A percentile compares a stretch with the other conserved stretches of the same genome.
Evolutionary conservation across 1,284 basidiomycete genomes (phyloP).

Genomic region (Ganoderma lucidum): DNA sequence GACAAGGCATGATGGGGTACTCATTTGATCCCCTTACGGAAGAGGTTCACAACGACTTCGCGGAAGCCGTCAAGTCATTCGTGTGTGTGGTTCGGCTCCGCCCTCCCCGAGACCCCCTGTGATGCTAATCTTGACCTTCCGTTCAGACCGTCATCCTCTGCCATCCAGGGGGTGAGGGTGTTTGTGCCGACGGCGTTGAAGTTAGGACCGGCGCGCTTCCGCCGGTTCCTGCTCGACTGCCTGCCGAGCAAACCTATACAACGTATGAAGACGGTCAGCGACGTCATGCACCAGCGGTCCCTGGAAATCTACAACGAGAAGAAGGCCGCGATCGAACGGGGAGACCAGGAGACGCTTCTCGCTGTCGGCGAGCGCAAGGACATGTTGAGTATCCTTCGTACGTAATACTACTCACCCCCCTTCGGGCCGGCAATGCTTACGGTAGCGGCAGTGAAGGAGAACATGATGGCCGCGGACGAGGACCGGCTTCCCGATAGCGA

Average conservation of each 20-base stretch:
- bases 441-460: conserved; percentile 28
- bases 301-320: conserved; percentile 31
- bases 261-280: conserved; percentile 23
- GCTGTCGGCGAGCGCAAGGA: conserved; percentile 40
- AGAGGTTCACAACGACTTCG: conserved; percentile 33
- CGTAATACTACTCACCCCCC: conserved; percentile 4
- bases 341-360: conserved; percentile 35
- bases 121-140: background rate
- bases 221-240: conserved; percentile 26
- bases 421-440: background rate
- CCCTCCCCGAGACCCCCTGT: background rate
- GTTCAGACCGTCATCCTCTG: background rate
- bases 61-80: conserved; percentile 40
- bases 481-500: conserved; percentile 38
- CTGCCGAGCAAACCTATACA: conserved; percentile 30
- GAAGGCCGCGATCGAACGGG: conserved; percentile 31
- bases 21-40: conserved; percentile 43
- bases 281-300: conserved; percentile 27
- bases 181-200: conserved; percentile 17
- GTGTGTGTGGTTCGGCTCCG: conserved; percentile 30
- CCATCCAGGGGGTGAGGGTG: background rate
- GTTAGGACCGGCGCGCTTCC: conserved; percentile 29
- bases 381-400: conserved; percentile 40
- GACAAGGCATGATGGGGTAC: conserved; percentile 45
- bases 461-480: conserved; percentile 29